Conservation (phyloP, 331 rosid genomes). For the Prunus yedoensis region DNA sequence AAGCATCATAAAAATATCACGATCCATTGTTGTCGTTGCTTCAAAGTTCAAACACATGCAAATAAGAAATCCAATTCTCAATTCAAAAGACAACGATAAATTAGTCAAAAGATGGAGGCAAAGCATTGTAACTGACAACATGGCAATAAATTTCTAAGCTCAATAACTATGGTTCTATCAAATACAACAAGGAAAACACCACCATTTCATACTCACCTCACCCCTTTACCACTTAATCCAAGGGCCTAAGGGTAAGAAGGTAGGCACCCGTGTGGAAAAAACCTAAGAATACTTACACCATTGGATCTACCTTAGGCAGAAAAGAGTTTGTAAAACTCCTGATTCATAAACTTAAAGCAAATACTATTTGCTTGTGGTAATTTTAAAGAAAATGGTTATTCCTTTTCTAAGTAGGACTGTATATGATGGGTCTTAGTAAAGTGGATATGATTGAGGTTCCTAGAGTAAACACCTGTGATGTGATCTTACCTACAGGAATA, state of each 20-base stretch:
- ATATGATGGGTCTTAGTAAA: neutral
- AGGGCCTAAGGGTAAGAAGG: neutral
- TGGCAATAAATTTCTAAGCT: neutral
- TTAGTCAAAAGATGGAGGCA: neutral
- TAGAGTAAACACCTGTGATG: neutral
- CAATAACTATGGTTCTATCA: neutral
- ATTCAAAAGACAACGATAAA: constrained; percentile 42
- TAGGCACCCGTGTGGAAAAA: neutral
- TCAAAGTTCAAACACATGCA: constrained; percentile 67
- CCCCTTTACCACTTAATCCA: neutral
- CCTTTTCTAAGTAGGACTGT: neutral
- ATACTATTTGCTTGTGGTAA: neutral
- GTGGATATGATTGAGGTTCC: neutral
- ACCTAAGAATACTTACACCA: neutral
- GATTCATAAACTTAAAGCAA: neutral
- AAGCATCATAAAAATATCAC: constrained; percentile 81
- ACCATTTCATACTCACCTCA: neutral
- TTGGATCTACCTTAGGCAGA: neutral
- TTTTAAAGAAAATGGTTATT: neutral
- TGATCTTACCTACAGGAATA: neutral
- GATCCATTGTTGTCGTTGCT: constrained; percentile 68
- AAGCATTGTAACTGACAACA: neutral
- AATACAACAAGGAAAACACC: neutral
- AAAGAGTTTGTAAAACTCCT: neutral
- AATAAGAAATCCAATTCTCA: constrained; percentile 54